Percentiles rank a stretch among this genome's conserved stretches.
These are phyloP conservation scores for Nissolia schottii DNA, from an alignment of 306 rosid genomes.

Conservation along the genomic window DNA sequence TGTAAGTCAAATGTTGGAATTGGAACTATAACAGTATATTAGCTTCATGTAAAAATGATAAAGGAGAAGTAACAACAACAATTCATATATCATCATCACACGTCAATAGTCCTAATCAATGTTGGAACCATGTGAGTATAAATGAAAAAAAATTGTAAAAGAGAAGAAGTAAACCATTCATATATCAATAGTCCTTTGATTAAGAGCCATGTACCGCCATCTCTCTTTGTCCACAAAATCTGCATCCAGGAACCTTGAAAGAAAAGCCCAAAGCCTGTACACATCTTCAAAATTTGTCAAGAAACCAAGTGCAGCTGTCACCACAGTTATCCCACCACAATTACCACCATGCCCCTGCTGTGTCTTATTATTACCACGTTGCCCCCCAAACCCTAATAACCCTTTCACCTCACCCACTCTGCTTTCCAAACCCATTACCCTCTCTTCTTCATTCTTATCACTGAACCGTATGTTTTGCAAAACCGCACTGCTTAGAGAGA, in stretches of 20 bases:
- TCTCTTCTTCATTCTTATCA: conserved; percentile 45
- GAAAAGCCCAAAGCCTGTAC: conserved; percentile 63
- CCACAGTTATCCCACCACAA: conserved; percentile 34
- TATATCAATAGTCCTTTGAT: conserved; percentile 49
- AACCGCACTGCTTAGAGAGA: conserved; percentile 44
- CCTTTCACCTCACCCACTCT: conserved; percentile 9
- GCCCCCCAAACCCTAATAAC: too few species aligned
- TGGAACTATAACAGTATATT: too few species aligned
- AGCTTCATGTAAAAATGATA: too few species aligned
- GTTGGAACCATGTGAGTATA: background rate
- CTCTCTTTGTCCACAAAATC: conserved; percentile 71
- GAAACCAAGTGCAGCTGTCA: conserved; percentile 41
- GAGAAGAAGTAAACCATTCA: background rate
- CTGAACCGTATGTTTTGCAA: conserved; percentile 29
- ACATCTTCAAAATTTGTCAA: conserved; percentile 59
- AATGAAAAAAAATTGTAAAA: background rate
- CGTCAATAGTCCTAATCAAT: too few species aligned
- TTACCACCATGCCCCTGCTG: background rate
- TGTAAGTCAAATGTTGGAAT: too few species aligned
- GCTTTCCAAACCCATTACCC: conserved; percentile 29
- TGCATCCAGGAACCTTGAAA: conserved; percentile 64
- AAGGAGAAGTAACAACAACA: too few species aligned
- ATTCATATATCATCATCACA: too few species aligned
- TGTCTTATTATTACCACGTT: background rate
- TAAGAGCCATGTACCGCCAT: conserved; percentile 65